Percentiles rank a stretch among this genome's conserved stretches.
phyloP scores from a whole-genome alignment of 2,329 filamentous ascomycete species.

The Aspergillus sp. region DNA sequence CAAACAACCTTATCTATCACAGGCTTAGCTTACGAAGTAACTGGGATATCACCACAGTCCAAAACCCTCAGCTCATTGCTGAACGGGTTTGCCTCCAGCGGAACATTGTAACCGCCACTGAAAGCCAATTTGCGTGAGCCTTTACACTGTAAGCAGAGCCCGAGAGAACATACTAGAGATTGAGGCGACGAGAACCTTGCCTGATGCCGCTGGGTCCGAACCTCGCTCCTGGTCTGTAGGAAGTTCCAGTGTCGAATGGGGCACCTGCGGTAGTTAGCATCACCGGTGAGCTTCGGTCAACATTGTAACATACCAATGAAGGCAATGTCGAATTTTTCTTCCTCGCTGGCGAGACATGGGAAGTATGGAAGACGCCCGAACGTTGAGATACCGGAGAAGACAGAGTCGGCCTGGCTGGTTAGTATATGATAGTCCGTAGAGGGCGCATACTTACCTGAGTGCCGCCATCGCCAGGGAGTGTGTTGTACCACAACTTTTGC shows the following conservation, averaged over 20 bases:
- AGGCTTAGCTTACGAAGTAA: slow-evolving; percentile 66
- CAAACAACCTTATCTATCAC: too few species aligned
- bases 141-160: slow-evolving; percentile 28
- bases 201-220: slow-evolving; percentile 83
- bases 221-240: slow-evolving; percentile 77
- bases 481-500: slow-evolving; percentile 78
- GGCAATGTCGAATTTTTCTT: slow-evolving; percentile 77
- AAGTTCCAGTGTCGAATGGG: slow-evolving; percentile 83
- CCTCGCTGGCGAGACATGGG: slow-evolving; percentile 69
- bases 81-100: slow-evolving; percentile 76
- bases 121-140: slow-evolving; percentile 50
- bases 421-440: neutral
- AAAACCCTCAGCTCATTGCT: slow-evolving; percentile 76
- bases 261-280: slow-evolving; percentile 53
- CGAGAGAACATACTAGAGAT: slow-evolving; percentile 70
- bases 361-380: slow-evolving; percentile 78
- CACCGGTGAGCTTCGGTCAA: neutral
- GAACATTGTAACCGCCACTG: slow-evolving; percentile 85
- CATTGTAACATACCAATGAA: slow-evolving; percentile 75
- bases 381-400: slow-evolving; percentile 85
- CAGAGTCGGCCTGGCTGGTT: slow-evolving; percentile 69
- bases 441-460: slow-evolving; percentile 63
- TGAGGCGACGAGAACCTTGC: slow-evolving; percentile 80
- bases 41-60: slow-evolving; percentile 81
- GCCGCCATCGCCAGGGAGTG: slow-evolving; percentile 76